A percentile compares a stretch with the other conserved stretches of the same genome.
Evolutionary conservation across 2,329 filamentous ascomycete genomes (phyloP).

Genomic region (Aspergillus sp.): DNA sequence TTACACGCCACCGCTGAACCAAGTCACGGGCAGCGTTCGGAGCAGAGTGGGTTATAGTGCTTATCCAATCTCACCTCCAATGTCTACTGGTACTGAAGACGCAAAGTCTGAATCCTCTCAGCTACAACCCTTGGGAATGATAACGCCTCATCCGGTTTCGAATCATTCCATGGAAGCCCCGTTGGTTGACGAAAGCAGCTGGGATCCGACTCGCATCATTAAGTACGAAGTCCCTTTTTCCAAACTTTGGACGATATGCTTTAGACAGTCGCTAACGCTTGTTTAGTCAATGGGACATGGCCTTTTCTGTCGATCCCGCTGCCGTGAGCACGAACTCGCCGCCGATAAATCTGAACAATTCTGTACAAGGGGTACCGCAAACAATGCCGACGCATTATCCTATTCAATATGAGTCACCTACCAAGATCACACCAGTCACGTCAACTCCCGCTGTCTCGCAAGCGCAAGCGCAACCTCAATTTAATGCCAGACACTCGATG

Average conservation of each 20-base stretch:
- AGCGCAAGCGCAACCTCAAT: slow-evolving; percentile 25
- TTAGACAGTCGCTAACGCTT: slow-evolving; percentile 20
- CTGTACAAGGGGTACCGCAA: slow-evolving; percentile 19
- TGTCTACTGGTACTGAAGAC: slow-evolving; percentile 64
- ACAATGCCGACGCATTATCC: slow-evolving; percentile 25
- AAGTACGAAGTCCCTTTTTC: slow-evolving; percentile 53
- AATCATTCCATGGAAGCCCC: slow-evolving; percentile 44
- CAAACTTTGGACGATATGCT: not conserved
- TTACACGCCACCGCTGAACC: slow-evolving; percentile 44
- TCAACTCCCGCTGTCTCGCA: slow-evolving; percentile 13
- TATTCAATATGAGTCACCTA: slow-evolving; percentile 25
- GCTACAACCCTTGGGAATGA: slow-evolving; percentile 52
- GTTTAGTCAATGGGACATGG: slow-evolving; percentile 82
- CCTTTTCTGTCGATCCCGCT: slow-evolving; percentile 66
- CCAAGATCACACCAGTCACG: slow-evolving; percentile 22
- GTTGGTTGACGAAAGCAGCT: slow-evolving; percentile 59
- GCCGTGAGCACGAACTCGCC: slow-evolving; percentile 33
- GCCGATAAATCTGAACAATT: slow-evolving; percentile 30
- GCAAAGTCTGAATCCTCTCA: slow-evolving; percentile 68
- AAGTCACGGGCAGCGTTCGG: slow-evolving; percentile 38
- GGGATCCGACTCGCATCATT: slow-evolving; percentile 84
- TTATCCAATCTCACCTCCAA: slow-evolving; percentile 72
- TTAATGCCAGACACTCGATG: slow-evolving; percentile 26
- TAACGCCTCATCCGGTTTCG: slow-evolving; percentile 28
- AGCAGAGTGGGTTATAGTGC: slow-evolving; percentile 43